Evolutionary conservation across 495 filamentous ascomycete genomes (phyloP).

Genomic region (Cetradonia linearis): DNA sequence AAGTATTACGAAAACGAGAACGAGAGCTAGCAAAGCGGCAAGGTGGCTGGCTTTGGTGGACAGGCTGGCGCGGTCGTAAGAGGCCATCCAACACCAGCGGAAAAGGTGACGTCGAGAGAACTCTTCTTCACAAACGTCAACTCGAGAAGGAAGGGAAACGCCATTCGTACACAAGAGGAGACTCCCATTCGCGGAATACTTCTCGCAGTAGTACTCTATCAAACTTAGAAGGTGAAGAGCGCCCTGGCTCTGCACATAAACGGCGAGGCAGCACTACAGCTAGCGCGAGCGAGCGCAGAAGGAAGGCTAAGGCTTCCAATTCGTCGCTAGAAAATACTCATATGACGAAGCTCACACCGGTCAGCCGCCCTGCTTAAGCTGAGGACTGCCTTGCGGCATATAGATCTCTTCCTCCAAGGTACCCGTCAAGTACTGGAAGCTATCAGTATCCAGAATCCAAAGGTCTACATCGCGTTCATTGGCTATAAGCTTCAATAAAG

Average conservation of each 20-base stretch:
- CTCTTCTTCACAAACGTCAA: slow-evolving; percentile 31
- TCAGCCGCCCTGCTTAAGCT: slow-evolving; percentile 19
- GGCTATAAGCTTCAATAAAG: too few species aligned
- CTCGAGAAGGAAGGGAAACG: slow-evolving; percentile 31
- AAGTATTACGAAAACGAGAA: slow-evolving; percentile 54
- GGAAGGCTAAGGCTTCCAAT: slow-evolving; percentile 17
- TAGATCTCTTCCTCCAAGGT: too few species aligned
- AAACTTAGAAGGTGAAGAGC: slow-evolving; percentile 20
- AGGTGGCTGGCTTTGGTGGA: slow-evolving; percentile 76
- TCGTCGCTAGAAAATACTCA: slow-evolving; percentile 11
- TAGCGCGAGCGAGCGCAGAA: slow-evolving; percentile 22
- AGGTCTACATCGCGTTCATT: too few species aligned
- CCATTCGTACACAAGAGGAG: slow-evolving; percentile 34
- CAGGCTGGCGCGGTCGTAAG: slow-evolving; percentile 53
- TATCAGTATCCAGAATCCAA: too few species aligned
- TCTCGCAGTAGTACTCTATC: slow-evolving; percentile 43
- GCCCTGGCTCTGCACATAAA: slow-evolving; percentile 11
- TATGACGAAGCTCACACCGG: slow-evolving; percentile 14
- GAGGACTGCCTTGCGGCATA: too few species aligned
- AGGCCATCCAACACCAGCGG: slow-evolving; percentile 26
- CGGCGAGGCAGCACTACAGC: slow-evolving; percentile 22
- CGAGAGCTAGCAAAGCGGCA: slow-evolving; percentile 53
- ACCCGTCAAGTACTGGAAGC: too few species aligned
- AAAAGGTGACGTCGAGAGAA: slow-evolving; percentile 27
- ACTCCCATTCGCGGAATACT: slow-evolving; percentile 39